Evolutionary conservation across 2,329 filamentous ascomycete species (phyloP), one percentile per base, ranked within the genome.

Genomic region (Cladobotryum mycophilum): DNA sequence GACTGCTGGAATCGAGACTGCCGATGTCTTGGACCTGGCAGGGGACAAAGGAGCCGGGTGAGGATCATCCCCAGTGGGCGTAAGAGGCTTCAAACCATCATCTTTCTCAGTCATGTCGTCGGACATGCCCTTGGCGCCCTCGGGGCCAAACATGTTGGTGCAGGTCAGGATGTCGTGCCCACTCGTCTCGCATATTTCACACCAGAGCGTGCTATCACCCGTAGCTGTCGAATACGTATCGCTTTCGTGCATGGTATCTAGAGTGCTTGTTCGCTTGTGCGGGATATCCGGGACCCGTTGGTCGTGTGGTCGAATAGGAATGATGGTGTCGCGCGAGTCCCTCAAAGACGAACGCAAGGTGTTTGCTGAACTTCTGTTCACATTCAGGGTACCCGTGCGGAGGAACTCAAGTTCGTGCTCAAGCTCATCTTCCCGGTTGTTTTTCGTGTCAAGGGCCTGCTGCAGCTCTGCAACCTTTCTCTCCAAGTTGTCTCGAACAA

Each of bases 91-190:
- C 20, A 69, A 61, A 3, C 67, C 68, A 25, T 74, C 70, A 36
- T 72, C 69, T 51, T 68, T 71, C 54, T 63, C 64, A 3, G 64
- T 66, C 40, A 56, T 60, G 14, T 51, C 56, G 12, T 67, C 64
- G 49, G 55, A 61, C 40, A 63, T 61, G 53, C 58, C 58, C 60
- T 70, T 69, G 47, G 58, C 58, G 34, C 67, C 64, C 22, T 72
- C 72, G 7, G 72, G 64, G 2, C 78, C 83, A 67, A 88, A 92
- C 84, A 96, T 93, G 67, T 89, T 92, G 48, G 88, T 90, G 76
- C 92, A 97, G 18, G 88, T 95, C 51, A 97, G 75, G 54, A 97
- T 96, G 61, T 97, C 92, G 64, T 97, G 92, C 14, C 92, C 91
- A 43, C 82, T 79, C 34, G 88, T 88, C 72, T 96, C 91, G 71